Conservation (phyloP, 768 basidiomycete species). For the Rhizopogon roseolus region DNA sequence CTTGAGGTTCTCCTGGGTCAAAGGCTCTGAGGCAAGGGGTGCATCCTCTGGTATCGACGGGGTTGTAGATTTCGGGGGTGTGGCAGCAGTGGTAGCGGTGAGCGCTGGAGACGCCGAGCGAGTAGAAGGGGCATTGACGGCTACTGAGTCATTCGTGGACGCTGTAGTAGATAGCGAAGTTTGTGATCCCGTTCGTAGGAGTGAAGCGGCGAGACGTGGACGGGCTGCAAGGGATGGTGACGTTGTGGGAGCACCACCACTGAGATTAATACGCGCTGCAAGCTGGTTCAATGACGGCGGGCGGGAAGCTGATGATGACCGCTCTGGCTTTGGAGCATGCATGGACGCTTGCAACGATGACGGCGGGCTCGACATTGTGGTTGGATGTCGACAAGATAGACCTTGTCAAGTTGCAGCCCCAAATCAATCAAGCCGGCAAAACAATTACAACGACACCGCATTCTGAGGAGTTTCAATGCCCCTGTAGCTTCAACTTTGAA, state of each 20-base stretch:
- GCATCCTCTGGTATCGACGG: slow-evolving; percentile 32
- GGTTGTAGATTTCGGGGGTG: slow-evolving; percentile 36
- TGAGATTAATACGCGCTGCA: slow-evolving; percentile 67
- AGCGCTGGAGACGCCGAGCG: slow-evolving; percentile 62
- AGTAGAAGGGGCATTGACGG: slow-evolving; percentile 62
- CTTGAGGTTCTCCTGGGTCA: slow-evolving; percentile 65
- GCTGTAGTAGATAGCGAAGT: slow-evolving; percentile 49
- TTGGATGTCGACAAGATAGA: slow-evolving; percentile 9
- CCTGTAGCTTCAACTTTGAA: no score
- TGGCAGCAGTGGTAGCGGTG: slow-evolving; percentile 40
- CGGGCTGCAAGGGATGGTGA: slow-evolving; percentile 35
- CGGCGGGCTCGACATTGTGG: slow-evolving; percentile 27
- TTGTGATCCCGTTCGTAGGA: slow-evolving; percentile 58
- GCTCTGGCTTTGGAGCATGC: slow-evolving; percentile 35
- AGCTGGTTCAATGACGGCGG: slow-evolving; percentile 79
- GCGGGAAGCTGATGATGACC: slow-evolving; percentile 31
- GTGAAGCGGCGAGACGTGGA: slow-evolving; percentile 70
- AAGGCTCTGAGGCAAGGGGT: slow-evolving; percentile 32
- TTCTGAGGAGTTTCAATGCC: background rate
- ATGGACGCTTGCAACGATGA: slow-evolving; percentile 25
- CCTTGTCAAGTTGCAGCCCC: background rate
- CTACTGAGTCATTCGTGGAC: slow-evolving; percentile 51
- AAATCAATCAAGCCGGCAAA: background rate
- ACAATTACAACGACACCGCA: background rate
- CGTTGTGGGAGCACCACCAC: slow-evolving; percentile 15